Evolutionary conservation across 1,284 basidiomycete species (phyloP).

Genomic region (Malassezia cuniculi): DNA sequence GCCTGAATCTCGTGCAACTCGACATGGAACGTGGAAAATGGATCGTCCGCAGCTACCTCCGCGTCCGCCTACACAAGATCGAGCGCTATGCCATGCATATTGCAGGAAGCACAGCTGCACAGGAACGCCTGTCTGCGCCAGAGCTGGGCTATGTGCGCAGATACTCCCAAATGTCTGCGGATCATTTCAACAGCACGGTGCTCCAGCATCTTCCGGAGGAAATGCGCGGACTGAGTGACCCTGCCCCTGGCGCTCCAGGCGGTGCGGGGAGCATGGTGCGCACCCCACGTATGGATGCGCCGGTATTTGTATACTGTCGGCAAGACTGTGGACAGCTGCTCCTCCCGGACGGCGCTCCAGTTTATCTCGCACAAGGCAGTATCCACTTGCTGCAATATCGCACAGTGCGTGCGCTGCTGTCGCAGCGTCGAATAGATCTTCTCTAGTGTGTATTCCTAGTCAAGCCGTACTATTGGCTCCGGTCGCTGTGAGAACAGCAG

Average conservation of each 20-base stretch:
- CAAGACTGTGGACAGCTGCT: slow-evolving; percentile 28
- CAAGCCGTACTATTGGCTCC: slow-evolving; percentile 27
- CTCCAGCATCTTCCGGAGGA: slow-evolving; percentile 29
- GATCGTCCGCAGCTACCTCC: slow-evolving; percentile 30
- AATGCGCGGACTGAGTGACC: slow-evolving; percentile 21
- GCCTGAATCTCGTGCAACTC: slow-evolving; percentile 36
- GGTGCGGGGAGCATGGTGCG: slow-evolving; percentile 26
- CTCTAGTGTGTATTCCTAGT: slow-evolving; percentile 14
- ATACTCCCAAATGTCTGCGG: slow-evolving; percentile 22
- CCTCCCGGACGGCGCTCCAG: slow-evolving; percentile 23
- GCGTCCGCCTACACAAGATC: slow-evolving; percentile 26
- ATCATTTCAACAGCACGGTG: slow-evolving; percentile 22
- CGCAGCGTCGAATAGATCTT: slow-evolving; percentile 23
- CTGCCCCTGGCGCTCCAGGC: slow-evolving; percentile 2
- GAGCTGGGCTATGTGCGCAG: slow-evolving; percentile 28
- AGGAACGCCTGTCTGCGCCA: slow-evolving; percentile 17
- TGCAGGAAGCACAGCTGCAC: slow-evolving; percentile 7
- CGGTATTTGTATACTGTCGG: slow-evolving; percentile 37
- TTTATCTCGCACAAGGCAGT: slow-evolving; percentile 17
- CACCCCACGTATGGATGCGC: slow-evolving; percentile 27
- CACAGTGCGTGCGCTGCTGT: slow-evolving; percentile 24
- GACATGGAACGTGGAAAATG: slow-evolving; percentile 39
- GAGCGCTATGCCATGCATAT: slow-evolving; percentile 25
- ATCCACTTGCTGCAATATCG: slow-evolving; percentile 37
- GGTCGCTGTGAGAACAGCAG: slow-evolving; percentile 35